Base-by-base conservation (phyloP, 2,329 filamentous ascomycete genomes). In the Periconia macrospinosa region DNA sequence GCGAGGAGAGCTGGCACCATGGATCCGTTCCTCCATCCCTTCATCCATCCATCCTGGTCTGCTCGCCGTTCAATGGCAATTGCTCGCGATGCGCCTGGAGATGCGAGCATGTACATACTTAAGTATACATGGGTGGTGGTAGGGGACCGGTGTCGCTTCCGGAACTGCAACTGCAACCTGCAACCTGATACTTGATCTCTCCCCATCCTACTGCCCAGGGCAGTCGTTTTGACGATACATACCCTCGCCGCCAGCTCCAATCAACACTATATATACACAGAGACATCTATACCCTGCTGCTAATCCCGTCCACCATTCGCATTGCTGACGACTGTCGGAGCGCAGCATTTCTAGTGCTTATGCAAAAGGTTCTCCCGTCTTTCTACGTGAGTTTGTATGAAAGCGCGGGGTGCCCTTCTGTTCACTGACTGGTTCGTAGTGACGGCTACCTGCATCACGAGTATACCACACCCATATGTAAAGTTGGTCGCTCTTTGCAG, bases 321-420 rank as follows among this genome's bases (percentile, higher is more conserved):
- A 55, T 52, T 67, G 66, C 66, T 69, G 63, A 67, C 63, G 58
- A 59, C 58, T 49, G 65, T 60, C 58, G 61, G 66, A 61, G 47
- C 52, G 57, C 58, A 53, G 42, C 53, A 41, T 54, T 53, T 58
- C 59, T 71, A 71, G 69, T 65, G 69, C 70, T 72, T 70, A 71
- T 68, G 60, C 62, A 53, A 69, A 68, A 63, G 58, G 61, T 59
- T 62, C 58, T 66, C 59, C 60, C 63, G 58, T 58, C 57, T 54
- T 67, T 66, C 58, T 44, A 63, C 66, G 69, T 70, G 54, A 62
- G 69, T 70, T 37, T 63, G 54, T 69, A 66, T 72, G 66, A 68
- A 73, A 71, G 58, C 58, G 44, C 48, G 45, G 30, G 47, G 58
- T 57, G 61, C 60, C 62, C 57, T 58, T 17, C 49, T 15, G 33